Evolutionary conservation across 2,329 filamentous ascomycete species (phyloP).

Genomic region (Calonectria pseudoturangicola): DNA sequence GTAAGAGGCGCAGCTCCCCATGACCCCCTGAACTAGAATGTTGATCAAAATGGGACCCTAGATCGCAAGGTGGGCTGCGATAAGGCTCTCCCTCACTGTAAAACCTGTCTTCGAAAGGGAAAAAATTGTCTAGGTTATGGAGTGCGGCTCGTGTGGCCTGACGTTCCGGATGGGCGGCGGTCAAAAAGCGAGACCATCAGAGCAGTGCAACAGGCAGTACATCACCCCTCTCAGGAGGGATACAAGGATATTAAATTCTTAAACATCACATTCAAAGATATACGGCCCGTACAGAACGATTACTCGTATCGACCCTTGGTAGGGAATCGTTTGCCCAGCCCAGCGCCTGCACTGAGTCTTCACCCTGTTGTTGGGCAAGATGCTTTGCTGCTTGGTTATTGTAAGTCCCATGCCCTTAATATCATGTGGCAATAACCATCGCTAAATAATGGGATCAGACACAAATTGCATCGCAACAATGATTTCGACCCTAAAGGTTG

Average conservation of each 20-base stretch:
- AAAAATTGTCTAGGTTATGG: slow-evolving; percentile 66
- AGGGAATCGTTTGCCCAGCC: slow-evolving; percentile 17
- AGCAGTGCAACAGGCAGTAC: background rate
- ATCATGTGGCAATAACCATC: too few relatives aligned
- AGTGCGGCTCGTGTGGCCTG: slow-evolving; percentile 68
- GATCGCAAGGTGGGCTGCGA: slow-evolving; percentile 70
- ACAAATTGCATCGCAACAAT: slow-evolving; percentile 63
- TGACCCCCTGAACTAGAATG: background rate
- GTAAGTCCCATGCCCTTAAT: slow-evolving; percentile 32
- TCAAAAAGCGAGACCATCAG: background rate
- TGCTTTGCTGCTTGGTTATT: slow-evolving; percentile 48
- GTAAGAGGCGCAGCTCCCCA: slow-evolving; percentile 22
- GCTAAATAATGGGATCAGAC: slow-evolving; percentile 54
- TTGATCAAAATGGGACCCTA: slow-evolving; percentile 46
- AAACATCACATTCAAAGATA: slow-evolving; percentile 62
- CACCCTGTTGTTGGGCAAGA: slow-evolving; percentile 40
- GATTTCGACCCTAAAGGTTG: slow-evolving; percentile 67
- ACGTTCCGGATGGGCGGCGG: slow-evolving; percentile 66
- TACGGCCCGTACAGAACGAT: slow-evolving; percentile 40
- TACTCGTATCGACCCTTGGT: background rate
- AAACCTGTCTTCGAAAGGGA: slow-evolving; percentile 65
- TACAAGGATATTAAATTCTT: slow-evolving; percentile 62
- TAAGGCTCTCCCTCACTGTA: slow-evolving; percentile 63
- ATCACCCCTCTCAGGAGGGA: slow-evolving; percentile 9
- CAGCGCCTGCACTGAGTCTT: slow-evolving; percentile 34